These are phyloP conservation scores for Gleditsia sinensis DNA, from an alignment of 306 rosid genomes.

Conservation along the genomic window DNA sequence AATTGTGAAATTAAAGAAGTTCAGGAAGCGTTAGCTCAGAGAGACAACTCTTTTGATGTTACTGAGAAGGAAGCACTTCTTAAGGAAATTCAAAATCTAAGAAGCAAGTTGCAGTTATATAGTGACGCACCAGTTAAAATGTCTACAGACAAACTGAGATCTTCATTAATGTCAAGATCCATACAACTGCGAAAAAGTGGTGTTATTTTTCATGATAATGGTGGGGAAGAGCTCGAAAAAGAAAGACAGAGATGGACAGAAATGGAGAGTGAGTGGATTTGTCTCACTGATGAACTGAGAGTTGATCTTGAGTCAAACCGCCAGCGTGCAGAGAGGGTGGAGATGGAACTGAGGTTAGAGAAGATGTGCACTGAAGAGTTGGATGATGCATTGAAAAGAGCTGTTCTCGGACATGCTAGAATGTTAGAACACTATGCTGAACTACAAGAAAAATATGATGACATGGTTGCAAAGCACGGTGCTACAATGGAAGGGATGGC, in stretches of 20 bases:
- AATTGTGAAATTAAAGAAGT: constrained; percentile 78
- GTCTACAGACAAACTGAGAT: constrained; percentile 79
- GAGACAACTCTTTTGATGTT: constrained; percentile 48
- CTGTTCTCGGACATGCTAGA: constrained; percentile 89
- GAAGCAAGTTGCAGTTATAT: constrained; percentile 63
- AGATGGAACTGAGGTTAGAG: constrained; percentile 68
- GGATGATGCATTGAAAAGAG: constrained; percentile 81
- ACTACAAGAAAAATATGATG: constrained; percentile 86
- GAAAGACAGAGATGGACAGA: constrained; percentile 95
- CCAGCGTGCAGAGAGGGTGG: constrained; percentile 66
- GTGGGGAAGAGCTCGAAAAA: constrained; percentile 67
- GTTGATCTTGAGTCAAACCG: constrained; percentile 79
- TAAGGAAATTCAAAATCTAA: constrained; percentile 74
- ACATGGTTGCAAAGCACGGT: constrained; percentile 69
- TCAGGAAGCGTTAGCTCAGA: constrained; percentile 46
- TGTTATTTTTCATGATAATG: constrained; percentile 39
- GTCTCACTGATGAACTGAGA: constrained; percentile 88
- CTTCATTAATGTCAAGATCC: constrained; percentile 79
- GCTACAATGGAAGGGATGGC: constrained; percentile 93
- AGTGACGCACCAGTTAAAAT: constrained; percentile 52
- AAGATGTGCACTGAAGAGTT: constrained; percentile 80
- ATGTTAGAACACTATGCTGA: constrained; percentile 92
- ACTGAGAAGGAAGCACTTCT: constrained; percentile 89
- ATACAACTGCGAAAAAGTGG: constrained; percentile 68
- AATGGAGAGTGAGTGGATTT: constrained; percentile 99